phyloP scores from a whole-genome alignment of 495 filamentous ascomycete genomes.

The Penicillium desertorum region DNA sequence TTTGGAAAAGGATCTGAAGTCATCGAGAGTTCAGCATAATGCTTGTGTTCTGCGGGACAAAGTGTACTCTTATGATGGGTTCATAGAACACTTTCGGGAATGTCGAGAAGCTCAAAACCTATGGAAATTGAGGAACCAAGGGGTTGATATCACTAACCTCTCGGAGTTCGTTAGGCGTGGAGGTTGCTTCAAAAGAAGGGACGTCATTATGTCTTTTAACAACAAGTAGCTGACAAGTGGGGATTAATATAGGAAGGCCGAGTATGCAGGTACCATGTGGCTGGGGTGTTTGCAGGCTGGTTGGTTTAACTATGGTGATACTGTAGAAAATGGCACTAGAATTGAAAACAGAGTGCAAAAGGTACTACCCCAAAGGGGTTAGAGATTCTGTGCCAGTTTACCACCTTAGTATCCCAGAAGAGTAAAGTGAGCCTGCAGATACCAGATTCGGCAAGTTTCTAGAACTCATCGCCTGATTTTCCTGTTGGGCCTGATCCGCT shows the following conservation, averaged over 20 bases:
- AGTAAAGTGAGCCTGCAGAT: conserved; percentile 7
- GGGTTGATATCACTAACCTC: neutral
- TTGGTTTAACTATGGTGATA: no score
- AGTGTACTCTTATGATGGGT: conserved; percentile 15
- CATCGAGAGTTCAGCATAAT: conserved; percentile 7
- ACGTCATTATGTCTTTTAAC: no score
- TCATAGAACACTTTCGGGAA: conserved; percentile 11
- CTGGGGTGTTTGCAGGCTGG: no score
- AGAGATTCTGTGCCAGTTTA: no score
- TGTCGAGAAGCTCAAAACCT: conserved; percentile 13
- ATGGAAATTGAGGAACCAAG: conserved; percentile 12
- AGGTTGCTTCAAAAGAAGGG: conserved; percentile 10
- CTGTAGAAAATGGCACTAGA: no score
- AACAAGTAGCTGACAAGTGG: no score
- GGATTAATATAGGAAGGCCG: no score
- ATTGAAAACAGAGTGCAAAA: no score
- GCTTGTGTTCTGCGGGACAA: conserved; percentile 15
- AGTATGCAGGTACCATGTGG: no score
- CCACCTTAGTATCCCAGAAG: neutral
- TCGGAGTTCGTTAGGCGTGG: conserved; percentile 15
- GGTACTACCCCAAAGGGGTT: no score
- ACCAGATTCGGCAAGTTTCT: conserved; percentile 1
- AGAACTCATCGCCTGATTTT: conserved; percentile 9
- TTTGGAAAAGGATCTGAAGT: conserved; percentile 12
- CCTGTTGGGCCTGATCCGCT: conserved; percentile 5